Conservation (phyloP, 2,329 filamentous ascomycete genomes). For the Xylaria sp. region DNA sequence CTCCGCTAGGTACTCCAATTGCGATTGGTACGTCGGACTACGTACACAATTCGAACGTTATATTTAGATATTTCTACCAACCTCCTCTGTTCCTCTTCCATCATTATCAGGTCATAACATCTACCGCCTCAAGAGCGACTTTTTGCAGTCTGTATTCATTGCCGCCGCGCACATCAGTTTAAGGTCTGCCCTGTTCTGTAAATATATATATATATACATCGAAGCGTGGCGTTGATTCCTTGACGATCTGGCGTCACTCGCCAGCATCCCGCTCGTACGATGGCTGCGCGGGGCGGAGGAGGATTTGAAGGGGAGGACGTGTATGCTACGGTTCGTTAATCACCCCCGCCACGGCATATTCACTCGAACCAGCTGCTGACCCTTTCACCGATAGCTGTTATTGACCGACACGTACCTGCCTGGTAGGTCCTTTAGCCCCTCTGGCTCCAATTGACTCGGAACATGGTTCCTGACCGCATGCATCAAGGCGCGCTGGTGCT, state of each 20-base stretch:
- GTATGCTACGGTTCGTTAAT: conserved; percentile 66
- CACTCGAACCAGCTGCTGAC: conserved; percentile 36
- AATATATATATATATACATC: too few species aligned
- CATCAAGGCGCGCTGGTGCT: conserved; percentile 85
- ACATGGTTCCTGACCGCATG: conserved; percentile 34
- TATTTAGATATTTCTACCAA: background rate
- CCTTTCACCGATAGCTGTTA: conserved; percentile 73
- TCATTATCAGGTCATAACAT: background rate
- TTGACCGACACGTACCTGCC: conserved; percentile 93
- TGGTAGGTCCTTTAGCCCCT: conserved; percentile 66
- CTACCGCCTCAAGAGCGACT: background rate
- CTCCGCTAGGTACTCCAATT: background rate
- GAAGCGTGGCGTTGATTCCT: background rate
- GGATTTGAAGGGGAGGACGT: conserved; percentile 56
- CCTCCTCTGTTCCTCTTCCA: background rate
- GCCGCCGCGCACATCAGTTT: background rate
- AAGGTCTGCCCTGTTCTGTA: background rate
- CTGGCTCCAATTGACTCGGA: conserved; percentile 31
- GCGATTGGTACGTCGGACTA: background rate
- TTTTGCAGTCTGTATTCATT: background rate
- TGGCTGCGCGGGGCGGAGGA: conserved; percentile 46
- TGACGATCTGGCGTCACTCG: conserved; percentile 29
- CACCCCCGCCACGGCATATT: background rate
- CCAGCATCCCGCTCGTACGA: conserved; percentile 39
- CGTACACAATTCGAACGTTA: background rate